These are phyloP conservation scores for Lactuca sativa DNA, from an alignment of 129 eudicot genomes.

Conservation along the genomic window DNA sequence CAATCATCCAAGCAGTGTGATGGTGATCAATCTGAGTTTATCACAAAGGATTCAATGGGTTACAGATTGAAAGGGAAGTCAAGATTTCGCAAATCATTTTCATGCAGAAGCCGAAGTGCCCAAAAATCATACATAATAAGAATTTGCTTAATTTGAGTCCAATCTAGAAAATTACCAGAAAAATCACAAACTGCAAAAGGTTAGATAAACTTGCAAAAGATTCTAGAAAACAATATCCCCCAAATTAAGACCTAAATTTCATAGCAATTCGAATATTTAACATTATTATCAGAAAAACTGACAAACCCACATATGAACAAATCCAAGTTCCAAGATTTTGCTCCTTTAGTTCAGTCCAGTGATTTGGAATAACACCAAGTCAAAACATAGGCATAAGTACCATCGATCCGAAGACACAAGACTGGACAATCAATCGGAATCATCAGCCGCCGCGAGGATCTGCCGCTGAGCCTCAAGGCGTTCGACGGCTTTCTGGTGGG, in stretches of 20 bases:
- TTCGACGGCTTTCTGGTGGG: constrained; percentile 85
- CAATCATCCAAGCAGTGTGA: too few species aligned
- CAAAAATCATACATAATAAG: neutral
- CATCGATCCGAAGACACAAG: neutral
- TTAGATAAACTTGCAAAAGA: neutral
- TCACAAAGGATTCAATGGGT: too few species aligned
- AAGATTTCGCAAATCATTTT: neutral
- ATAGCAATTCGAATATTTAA: constrained; percentile 10
- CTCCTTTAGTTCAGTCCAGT: neutral
- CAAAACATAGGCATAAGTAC: constrained; percentile 1
- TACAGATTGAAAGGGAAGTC: neutral
- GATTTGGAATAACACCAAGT: neutral
- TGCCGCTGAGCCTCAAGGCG: constrained; percentile 41
- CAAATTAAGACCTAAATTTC: constrained; percentile 12
- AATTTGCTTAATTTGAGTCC: neutral
- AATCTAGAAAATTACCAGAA: too few species aligned
- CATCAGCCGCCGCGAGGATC: constrained; percentile 18
- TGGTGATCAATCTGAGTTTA: too few species aligned
- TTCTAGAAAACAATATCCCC: neutral
- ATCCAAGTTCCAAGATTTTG: constrained; percentile 3
- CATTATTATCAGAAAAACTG: constrained; percentile 17
- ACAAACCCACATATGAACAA: constrained; percentile 17
- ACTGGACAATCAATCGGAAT: constrained; percentile 29
- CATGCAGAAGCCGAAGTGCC: neutral
- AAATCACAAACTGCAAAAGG: neutral